Evolutionary conservation across 2,329 filamentous ascomycete species (phyloP), one percentile per base, ranked within the genome.

Genomic region (Calonectria pteridis): DNA sequence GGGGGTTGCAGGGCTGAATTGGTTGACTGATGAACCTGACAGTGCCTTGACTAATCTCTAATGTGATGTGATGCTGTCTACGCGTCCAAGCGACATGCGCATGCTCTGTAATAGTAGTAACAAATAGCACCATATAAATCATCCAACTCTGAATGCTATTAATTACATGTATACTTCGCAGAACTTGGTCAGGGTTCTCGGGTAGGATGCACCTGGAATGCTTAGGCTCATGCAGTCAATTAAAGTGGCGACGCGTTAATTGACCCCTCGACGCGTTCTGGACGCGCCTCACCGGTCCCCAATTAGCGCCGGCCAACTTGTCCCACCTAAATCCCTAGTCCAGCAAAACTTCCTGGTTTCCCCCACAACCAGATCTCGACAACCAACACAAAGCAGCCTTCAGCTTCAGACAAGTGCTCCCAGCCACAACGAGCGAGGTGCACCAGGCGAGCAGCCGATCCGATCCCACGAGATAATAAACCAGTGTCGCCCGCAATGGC

Each of bases 401-500:
- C 69, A 37, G 55, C 55, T 37, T 40, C 55, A 59, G 14, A 23
- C 16, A 20, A 35, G 33, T 59, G n/a, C 55, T 62, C 55, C 23
- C 55, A 62, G 13, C 33, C 33, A 40, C 55, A 37, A 26, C 37
- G 55, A 37, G 33, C 55, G 55, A 40, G 55, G 55, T 62, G 55
- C 55, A 62, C n/a, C 33, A 40, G 55, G 55, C 55, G 55, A 62
- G 55, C 55, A 62, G 26, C 55, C 55, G 35, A 62, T 62, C 26
- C 33, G 35, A 26, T 18, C 33, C 35, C 55, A 40, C 55, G 23
- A 49, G 20, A 49, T 64, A 64, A 49, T 18, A 26, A 26, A 31
- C 33, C 29, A 16, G 33, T 51, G 40, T 55, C 37, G 58, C 58
- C 59, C 49, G 43, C 69, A 79, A 89, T 90, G 88, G 87, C 88